Base-by-base conservation (phyloP, 1,284 basidiomycete genomes). In the Vanrija sp. region DNA sequence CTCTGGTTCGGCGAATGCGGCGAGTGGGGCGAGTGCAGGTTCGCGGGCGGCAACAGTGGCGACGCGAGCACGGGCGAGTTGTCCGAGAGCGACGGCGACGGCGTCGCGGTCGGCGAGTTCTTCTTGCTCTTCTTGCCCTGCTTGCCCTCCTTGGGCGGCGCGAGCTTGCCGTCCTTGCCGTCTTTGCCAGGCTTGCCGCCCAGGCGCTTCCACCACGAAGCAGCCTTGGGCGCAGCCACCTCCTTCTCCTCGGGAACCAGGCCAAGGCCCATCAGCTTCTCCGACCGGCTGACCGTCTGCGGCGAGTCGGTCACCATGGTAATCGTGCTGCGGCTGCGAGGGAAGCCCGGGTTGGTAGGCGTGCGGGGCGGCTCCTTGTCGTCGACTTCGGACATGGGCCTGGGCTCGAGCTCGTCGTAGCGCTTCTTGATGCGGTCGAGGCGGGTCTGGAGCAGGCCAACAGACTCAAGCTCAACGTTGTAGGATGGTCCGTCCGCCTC, bases 351-450 rank as follows among this genome's bases (percentile, higher is more conserved):
- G 19, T 65, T 63, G 3, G 62, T 51, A n/a, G 61, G 59, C 12
- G 64, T 59, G 19, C 39, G 48, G 3, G 57, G 57, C 6, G 46
- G 49, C 41, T 42, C 49, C 42, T 42, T 41, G 45, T 51, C 56
- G 0, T 37, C 35, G 5, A 37, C 25, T 22, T 59, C 53, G 20
- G 46, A 27, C 39, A 38, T 31, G 24, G 59, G 31, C 52, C 63
- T 56, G 1, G 75, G 75, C 57, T 77, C 75, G 12, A 77, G 63
- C 62, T 76, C 73, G 47, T 79, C 78, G 56, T 80, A 76, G 10
- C 79, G 69, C 42, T 71, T 69, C 51, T 78, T 73, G 57, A 80
- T 77, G 6, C 71, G 59, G 46, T 79, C 78, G 31, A 80, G 68
- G 5, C 79, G 70, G 8, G 66, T 66, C 61, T 79, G 77, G 35